Conservation (phyloP, 768 basidiomycete species). For the Porpolomopsis calyptriformis region DNA sequence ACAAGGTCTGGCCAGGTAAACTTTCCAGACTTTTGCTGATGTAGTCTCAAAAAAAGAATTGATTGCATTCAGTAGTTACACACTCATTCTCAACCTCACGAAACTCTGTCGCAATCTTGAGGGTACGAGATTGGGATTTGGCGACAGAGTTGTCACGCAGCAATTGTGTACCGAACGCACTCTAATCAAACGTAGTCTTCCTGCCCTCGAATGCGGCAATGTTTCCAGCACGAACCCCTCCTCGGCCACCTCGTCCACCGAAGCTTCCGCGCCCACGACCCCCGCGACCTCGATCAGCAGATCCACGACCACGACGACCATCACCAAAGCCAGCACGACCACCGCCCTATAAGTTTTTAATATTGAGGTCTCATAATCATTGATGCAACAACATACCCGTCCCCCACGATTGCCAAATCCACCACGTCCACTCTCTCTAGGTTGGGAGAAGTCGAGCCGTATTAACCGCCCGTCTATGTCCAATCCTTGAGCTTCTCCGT, state of each 20-base stretch:
- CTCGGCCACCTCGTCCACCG: constrained; percentile 35
- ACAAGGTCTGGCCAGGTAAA: too few species aligned
- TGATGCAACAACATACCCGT: constrained; percentile 15
- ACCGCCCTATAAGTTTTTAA: constrained; percentile 11
- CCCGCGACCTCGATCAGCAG: constrained; percentile 30
- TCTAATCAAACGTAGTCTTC: constrained; percentile 50
- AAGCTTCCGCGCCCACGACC: constrained; percentile 34
- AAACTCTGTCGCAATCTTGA: too few species aligned
- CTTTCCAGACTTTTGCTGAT: too few species aligned
- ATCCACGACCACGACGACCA: constrained; percentile 26
- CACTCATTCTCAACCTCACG: too few species aligned
- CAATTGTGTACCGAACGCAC: too few species aligned
- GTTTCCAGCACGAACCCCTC: constrained; percentile 50
- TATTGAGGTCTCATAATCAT: too few species aligned
- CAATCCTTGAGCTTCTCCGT: constrained; percentile 51
- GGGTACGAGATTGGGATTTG: too few species aligned
- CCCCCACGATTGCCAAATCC: constrained; percentile 34
- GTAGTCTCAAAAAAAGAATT: too few species aligned
- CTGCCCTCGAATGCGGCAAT: constrained; percentile 56
- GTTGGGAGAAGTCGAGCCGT: constrained; percentile 81
- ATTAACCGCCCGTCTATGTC: constrained; percentile 76
- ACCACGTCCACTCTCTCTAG: constrained; percentile 52
- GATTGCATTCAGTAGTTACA: too few species aligned
- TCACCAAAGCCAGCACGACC: constrained; percentile 25
- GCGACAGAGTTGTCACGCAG: too few species aligned